These are phyloP conservation scores for Populus pruinosa DNA, from an alignment of 345 rosid species.

Conservation along the genomic window DNA sequence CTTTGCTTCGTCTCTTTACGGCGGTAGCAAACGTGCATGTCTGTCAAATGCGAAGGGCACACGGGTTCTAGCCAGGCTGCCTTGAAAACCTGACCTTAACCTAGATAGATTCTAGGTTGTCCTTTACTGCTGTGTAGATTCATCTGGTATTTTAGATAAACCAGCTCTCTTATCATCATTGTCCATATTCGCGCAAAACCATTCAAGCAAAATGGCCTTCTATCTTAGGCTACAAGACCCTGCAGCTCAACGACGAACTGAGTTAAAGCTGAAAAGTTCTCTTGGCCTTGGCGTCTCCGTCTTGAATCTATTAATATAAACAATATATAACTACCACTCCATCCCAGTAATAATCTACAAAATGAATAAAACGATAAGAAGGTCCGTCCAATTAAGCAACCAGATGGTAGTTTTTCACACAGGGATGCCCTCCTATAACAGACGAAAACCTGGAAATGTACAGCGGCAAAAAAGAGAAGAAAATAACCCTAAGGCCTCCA, in stretches of 20 bases:
- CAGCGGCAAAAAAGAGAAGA: background rate
- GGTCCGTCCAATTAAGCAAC: background rate
- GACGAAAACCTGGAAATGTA: background rate
- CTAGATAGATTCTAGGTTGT: background rate
- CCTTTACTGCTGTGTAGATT: background rate
- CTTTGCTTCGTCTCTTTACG: background rate
- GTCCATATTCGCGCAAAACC: background rate
- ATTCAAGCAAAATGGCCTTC: background rate
- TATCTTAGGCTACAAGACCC: background rate
- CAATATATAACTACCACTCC: too few relatives aligned
- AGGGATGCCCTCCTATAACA: background rate
- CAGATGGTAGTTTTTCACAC: background rate
- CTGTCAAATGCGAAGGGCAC: background rate
- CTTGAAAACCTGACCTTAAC: background rate
- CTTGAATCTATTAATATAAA: too few relatives aligned
- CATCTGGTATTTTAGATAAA: background rate
- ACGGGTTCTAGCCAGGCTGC: background rate
- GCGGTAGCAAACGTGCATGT: background rate
- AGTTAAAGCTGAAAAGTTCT: background rate
- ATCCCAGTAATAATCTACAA: background rate
- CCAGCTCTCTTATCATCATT: background rate
- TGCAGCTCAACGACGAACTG: background rate
- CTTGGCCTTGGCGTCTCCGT: too few relatives aligned
- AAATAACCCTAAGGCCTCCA: slow-evolving; percentile 5
- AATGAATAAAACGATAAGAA: background rate